Base-by-base conservation (phyloP, 2,329 filamentous ascomycete genomes). In the Fonsecaea pugnacius region DNA sequence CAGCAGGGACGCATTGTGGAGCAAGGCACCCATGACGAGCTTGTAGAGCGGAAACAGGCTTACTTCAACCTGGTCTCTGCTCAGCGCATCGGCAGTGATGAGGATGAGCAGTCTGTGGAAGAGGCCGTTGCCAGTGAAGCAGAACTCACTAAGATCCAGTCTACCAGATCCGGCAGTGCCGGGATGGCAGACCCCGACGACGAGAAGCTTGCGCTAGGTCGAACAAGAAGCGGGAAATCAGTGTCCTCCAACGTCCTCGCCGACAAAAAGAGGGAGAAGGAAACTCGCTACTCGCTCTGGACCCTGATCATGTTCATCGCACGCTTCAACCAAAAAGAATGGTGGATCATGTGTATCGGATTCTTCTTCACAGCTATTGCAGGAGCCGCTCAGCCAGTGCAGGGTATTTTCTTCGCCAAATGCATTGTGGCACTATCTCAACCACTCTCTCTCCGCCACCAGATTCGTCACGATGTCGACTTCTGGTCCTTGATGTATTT, bases 401-500 rank as follows among this genome's bases (percentile, higher is more conserved):
- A 89, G 73, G 85, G 90, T 68, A 86, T 97, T 69, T 89, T 98
- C 78, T 96, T 97, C 72, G 89, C 92, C 72, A 96, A 97, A 77
- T 85, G 92, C 63, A 93, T 98, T 75, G 85, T 86, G 65, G 86
- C 87, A 8, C 82, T 95, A 12, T 86, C 88, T 7, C 78, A 88
- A 21, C 32, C 43, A n/a, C 85, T 82, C 30, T 76, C 70, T 38
- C 82, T 81, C 48, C 60, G 62, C 51, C 77, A 74, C 33, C 77
- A 86, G 60, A 82, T 96, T 58, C 85, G 89, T 69, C 80, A 83
- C 18, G 85, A 94, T 64, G 88, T 90, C 21, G 87, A 92, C 73
- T 96, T 96, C 75, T 97, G 92, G 92, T 88, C 87, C 62, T 79
- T 88, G 72, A 96, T 96, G 92, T 96, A 89, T 76, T 83, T 93